phyloP scores from a whole-genome alignment of 306 rosid genomes.

The Pueraria montana region DNA sequence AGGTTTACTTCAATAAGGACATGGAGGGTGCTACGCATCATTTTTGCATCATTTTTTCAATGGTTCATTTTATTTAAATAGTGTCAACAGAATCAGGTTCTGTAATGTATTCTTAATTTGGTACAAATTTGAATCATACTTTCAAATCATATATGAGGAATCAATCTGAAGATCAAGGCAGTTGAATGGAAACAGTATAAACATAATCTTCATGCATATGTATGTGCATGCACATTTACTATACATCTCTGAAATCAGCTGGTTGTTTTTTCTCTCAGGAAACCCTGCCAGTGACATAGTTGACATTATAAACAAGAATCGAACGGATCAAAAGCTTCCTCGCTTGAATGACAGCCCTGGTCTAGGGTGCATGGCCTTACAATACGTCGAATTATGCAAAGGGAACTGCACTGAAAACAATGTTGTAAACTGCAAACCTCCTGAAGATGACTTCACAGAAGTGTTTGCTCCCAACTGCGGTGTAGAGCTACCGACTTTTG shows the following conservation, averaged over 20 bases:
- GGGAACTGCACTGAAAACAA: slow-evolving; percentile 74
- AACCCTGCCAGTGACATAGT: slow-evolving; percentile 89
- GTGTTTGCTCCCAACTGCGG: slow-evolving; percentile 94
- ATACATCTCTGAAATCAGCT: neutral
- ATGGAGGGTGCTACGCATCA: neutral
- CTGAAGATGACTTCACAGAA: slow-evolving; percentile 89
- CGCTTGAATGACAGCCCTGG: slow-evolving; percentile 79
- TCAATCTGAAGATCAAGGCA: neutral
- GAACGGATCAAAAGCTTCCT: slow-evolving; percentile 74
- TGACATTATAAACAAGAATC: slow-evolving; percentile 76
- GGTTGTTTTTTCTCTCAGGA: slow-evolving; percentile 60
- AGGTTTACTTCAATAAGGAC: neutral
- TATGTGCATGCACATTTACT: slow-evolving; percentile 2
- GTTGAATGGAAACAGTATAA: neutral
- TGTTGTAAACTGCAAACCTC: slow-evolving; percentile 74
- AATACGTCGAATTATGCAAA: slow-evolving; percentile 79
- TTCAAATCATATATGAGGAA: neutral
- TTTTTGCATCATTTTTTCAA: neutral
- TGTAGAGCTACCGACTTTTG: slow-evolving; percentile 89
- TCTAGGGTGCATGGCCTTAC: slow-evolving; percentile 96
- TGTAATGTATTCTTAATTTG: neutral
- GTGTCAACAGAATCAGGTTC: neutral
- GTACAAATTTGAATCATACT: slow-evolving; percentile 5
- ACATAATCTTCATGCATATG: neutral
- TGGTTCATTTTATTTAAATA: neutral